phyloP scores from a whole-genome alignment of 495 filamentous ascomycete genomes.

The Chaetomium tenue region DNA sequence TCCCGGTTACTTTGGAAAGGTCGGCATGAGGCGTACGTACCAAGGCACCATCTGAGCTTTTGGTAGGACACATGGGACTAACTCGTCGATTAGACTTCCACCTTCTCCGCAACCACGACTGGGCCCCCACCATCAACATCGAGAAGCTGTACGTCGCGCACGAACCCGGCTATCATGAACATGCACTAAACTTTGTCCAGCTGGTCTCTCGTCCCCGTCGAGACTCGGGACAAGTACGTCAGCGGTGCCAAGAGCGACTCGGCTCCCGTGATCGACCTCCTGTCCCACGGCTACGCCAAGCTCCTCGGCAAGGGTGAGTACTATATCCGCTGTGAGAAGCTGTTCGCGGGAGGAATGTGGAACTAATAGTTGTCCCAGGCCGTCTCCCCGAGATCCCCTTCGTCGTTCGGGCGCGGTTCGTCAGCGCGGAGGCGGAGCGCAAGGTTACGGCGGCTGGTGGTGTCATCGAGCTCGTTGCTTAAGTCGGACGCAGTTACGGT shows the following conservation, averaged over 20 bases:
- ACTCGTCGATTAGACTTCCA: constrained; percentile 30
- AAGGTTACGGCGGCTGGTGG: constrained; percentile 40
- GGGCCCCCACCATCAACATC: constrained; percentile 41
- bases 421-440: constrained; percentile 40
- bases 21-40: constrained; percentile 38
- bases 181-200: constrained; percentile 11
- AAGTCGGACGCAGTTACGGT: constrained; percentile 29
- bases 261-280: constrained; percentile 40
- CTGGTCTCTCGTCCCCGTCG: constrained; percentile 39
- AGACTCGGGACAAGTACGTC: constrained; percentile 39
- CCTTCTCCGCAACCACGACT: constrained; percentile 38
- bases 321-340: neutral
- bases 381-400: constrained; percentile 39
- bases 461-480: constrained; percentile 40
- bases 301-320: constrained; percentile 40
- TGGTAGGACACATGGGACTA: constrained; percentile 6
- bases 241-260: constrained; percentile 36
- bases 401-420: constrained; percentile 38
- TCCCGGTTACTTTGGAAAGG: constrained; percentile 43
- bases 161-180: neutral
- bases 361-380: constrained; percentile 23
- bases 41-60: neutral
- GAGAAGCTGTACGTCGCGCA: constrained; percentile 36
- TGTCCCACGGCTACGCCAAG: constrained; percentile 40
- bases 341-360: neutral